Evolutionary conservation across 345 rosid genomes (phyloP).

Genomic region (Limnanthes douglasii): DNA sequence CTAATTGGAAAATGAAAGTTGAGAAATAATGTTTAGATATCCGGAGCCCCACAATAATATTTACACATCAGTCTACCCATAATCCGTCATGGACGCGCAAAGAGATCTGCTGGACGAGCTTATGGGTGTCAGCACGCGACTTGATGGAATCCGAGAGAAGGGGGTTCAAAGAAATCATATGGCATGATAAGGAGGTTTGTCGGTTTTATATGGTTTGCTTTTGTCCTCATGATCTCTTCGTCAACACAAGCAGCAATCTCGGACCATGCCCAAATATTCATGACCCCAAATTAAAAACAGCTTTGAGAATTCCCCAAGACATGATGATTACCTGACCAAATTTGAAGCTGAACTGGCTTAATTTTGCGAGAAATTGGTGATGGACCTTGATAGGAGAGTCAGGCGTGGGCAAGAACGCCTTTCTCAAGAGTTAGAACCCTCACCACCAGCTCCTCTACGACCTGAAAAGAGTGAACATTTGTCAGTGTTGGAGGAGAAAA

Average conservation of each 20-base stretch:
- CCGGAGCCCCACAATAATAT: no score
- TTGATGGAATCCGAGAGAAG: conserved; percentile 80
- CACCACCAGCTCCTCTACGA: conserved; percentile 54
- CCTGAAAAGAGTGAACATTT: conserved; percentile 76
- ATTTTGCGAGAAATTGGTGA: conserved; percentile 91
- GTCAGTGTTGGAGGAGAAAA: conserved; percentile 78
- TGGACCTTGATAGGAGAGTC: conserved; percentile 90
- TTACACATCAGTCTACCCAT: no score
- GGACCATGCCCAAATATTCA: conserved; percentile 88
- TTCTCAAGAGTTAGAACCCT: conserved; percentile 79
- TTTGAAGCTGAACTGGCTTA: conserved; percentile 91
- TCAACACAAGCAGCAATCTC: conserved; percentile 92
- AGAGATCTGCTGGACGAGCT: no score
- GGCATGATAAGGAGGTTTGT: conserved; percentile 97
- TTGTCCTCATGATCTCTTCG: conserved; percentile 96
- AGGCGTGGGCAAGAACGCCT: conserved; percentile 97
- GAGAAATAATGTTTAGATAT: no score
- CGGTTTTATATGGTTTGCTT: conserved; percentile 90
- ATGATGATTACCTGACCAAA: conserved; percentile 48
- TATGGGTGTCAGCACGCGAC: conserved; percentile 96
- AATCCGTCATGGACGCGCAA: no score
- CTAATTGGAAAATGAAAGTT: no score
- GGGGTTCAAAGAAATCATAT: conserved; percentile 63
- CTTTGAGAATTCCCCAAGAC: conserved; percentile 85
- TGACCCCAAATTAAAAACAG: conserved; percentile 89